These are phyloP conservation scores for Tubosaeta brunneosetosa DNA, from an alignment of 768 basidiomycete species.

Conservation along the genomic window DNA sequence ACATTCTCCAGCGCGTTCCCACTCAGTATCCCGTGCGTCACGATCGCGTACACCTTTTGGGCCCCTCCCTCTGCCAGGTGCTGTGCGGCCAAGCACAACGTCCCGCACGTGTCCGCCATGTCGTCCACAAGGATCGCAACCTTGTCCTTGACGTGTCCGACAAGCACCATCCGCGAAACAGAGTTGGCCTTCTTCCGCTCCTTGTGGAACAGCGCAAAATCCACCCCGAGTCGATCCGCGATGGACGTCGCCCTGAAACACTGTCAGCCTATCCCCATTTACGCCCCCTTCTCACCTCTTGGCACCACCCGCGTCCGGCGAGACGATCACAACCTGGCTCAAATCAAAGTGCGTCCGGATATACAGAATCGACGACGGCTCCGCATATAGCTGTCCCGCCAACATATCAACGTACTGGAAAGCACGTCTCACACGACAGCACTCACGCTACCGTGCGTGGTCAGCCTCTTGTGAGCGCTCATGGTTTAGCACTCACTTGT, in stretches of 20 bases:
- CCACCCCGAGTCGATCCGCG: conserved; percentile 91
- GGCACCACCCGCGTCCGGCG: conserved; percentile 96
- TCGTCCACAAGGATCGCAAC: conserved; percentile 95
- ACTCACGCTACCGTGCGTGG: conserved; percentile 45
- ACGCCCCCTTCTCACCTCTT: conserved; percentile 61
- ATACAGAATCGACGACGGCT: conserved; percentile 91
- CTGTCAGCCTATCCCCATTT: conserved; percentile 13
- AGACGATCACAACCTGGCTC: conserved; percentile 87
- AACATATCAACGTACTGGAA: conserved; percentile 18
- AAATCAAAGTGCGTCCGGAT: conserved; percentile 89
- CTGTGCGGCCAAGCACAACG: conserved; percentile 84
- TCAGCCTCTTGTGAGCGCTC: conserved; percentile 14
- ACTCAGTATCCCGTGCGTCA: conserved; percentile 94
- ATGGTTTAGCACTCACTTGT: conserved; percentile 70
- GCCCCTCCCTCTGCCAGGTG: conserved; percentile 91
- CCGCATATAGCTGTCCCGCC: conserved; percentile 74
- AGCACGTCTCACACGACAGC: conserved; percentile 3
- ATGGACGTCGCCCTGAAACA: conserved; percentile 85
- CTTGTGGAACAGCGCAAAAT: conserved; percentile 99
- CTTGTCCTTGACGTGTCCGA: conserved; percentile 90
- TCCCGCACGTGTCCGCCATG: conserved; percentile 97
- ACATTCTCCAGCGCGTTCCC: conserved; percentile 81
- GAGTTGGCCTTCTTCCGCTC: conserved; percentile 97
- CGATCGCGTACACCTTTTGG: conserved; percentile 79
- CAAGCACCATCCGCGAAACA: conserved; percentile 91